Evolutionary conservation across 2,329 filamentous ascomycete species (phyloP), one percentile per base, ranked within the genome.

Genomic region (Fusarium irregulare): DNA sequence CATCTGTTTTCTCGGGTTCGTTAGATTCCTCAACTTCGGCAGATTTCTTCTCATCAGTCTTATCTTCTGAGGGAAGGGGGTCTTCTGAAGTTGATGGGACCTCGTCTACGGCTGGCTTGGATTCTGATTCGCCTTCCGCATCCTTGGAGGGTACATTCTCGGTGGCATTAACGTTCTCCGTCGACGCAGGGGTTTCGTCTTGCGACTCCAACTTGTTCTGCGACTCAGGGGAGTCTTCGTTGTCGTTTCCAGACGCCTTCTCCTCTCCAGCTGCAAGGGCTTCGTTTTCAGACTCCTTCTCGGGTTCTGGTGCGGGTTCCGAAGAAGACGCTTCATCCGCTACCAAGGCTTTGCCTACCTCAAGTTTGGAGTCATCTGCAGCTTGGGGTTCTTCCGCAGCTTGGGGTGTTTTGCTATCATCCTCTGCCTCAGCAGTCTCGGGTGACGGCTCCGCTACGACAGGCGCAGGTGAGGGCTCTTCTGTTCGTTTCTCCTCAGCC

Each of bases 1-100:
- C n/a, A 34, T 51, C 57, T 49, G 41, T 41, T 34, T 64, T 44
- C n/a, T 71, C 55, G 16, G 55, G 25, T 4, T 54, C 54, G 7
- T 20, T 42, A 27, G 48, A 37, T 20, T 58, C 30, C n/a, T 56
- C 44, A 27, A 18, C 47, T 56, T 64, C 47, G 13, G 30, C 20
- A 30, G 50, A 14, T 25, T 56, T 25, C 16, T 56, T 23, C 14
- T 48, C 32, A 11, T 57, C 56, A 10, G 40, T 14, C 25, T 40
- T 44, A 3, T 57, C 50, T 28, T 63, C 46, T 34, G 18, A 13
- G 13, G 41, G 30, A 25, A 28, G 23, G 12, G 41, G 30, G 23
- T 50, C 47, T 30, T 66, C 44, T 21, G 47, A 12, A 27, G 45
- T 20, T 34, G 23, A 11, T 11, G 23, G 16, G 10, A n/a, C 16